These are phyloP conservation scores for Neurospora sp. DNA, from an alignment of 495 filamentous ascomycete genomes.

Conservation along the genomic window DNA sequence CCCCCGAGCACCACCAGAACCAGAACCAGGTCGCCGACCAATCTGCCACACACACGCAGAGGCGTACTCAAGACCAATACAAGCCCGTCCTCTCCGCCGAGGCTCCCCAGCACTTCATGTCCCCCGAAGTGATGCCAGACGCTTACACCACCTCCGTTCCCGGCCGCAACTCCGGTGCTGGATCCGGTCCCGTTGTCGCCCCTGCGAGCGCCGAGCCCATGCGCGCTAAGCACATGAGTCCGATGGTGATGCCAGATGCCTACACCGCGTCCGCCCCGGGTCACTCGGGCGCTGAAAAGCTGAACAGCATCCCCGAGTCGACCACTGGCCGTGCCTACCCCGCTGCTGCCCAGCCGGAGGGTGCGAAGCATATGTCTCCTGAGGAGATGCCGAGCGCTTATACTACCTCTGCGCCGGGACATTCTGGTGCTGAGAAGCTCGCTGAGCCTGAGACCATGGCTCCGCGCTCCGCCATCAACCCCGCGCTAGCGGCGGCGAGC, in stretches of 20 bases:
- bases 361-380: not conserved
- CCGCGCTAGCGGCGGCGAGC: conserved; percentile 5
- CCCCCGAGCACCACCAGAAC: not conserved
- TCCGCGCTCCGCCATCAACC: not conserved
- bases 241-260: not conserved
- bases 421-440: not conserved
- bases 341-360: not conserved
- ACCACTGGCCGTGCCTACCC: not conserved
- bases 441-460: not conserved
- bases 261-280: not conserved
- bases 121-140: conserved; percentile 15
- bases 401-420: not conserved
- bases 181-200: not conserved
- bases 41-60: not conserved
- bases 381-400: not conserved
- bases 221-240: conserved; percentile 1
- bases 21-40: not conserved
- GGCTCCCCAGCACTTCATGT: conserved; percentile 2
- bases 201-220: not conserved
- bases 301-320: not conserved
- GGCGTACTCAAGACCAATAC: not conserved
- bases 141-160: conserved; percentile 5
- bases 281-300: not conserved
- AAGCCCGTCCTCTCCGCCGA: not conserved
- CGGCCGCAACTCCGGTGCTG: not conserved